A percentile compares a stretch with the other conserved stretches of the same genome.
Evolutionary conservation across 768 basidiomycete species (phyloP).

Genomic region (Thelephora ganbajun): DNA sequence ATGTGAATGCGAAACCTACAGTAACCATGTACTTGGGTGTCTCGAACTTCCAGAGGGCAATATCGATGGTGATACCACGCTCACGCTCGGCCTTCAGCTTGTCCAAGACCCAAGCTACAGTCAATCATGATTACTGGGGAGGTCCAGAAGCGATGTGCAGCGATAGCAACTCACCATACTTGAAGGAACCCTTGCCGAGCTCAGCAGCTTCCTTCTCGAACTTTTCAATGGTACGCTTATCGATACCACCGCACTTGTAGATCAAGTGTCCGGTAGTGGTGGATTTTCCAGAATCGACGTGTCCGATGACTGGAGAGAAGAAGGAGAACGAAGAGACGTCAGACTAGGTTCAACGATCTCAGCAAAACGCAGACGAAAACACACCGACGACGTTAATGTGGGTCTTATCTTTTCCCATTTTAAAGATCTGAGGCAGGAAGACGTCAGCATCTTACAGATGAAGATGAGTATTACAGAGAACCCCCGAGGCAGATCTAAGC

Average conservation of each 20-base stretch:
- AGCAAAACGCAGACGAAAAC: constrained; percentile 24
- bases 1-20: constrained; percentile 30
- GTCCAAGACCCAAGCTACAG: constrained; percentile 96
- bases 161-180: constrained; percentile 58
- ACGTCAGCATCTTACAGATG: constrained; percentile 2
- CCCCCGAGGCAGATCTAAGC: neutral
- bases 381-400: constrained; percentile 97
- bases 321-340: constrained; percentile 4
- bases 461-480: neutral
- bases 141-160: constrained; percentile 2
- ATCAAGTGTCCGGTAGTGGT: constrained; percentile 99
- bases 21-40: constrained; percentile 94
- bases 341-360: constrained; percentile 14
- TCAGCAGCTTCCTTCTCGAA: constrained; percentile 99
- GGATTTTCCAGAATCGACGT: constrained; percentile 99
- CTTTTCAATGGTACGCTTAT: constrained; percentile 99
- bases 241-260: constrained; percentile 99
- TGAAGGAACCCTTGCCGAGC: constrained; percentile 98
- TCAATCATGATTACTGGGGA: constrained; percentile 15
- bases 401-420: constrained; percentile 93
- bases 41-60: constrained; percentile 99
- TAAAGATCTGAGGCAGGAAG: constrained; percentile 26
- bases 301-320: constrained; percentile 73
- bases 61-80: constrained; percentile 99
- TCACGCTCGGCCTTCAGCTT: constrained; percentile 99